phyloP scores from a whole-genome alignment of 1,284 basidiomycete species.

The Puccinia sorghi region DNA sequence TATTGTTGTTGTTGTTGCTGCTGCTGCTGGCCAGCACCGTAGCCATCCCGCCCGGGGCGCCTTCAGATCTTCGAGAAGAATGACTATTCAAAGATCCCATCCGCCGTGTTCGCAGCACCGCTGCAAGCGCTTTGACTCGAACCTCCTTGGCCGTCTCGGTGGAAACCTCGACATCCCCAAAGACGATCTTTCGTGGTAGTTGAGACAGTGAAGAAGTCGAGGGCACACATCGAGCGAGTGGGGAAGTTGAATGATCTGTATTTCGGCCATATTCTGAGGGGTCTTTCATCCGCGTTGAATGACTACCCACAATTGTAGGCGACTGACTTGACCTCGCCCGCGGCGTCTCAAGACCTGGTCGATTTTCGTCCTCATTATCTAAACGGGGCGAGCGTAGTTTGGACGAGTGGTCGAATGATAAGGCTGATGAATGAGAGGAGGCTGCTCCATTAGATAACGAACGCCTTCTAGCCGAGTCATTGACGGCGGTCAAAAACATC shows the following conservation, averaged over 20 bases:
- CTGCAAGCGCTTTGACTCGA: conserved; percentile 34
- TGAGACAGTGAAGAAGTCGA: conserved; percentile 18
- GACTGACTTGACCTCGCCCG: conserved; percentile 22
- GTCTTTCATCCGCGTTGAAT: background rate
- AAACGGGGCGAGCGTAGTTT: background rate
- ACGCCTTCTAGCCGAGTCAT: conserved; percentile 15
- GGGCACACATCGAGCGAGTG: background rate
- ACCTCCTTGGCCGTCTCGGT: conserved; percentile 35
- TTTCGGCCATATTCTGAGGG: background rate
- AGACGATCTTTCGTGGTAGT: conserved; percentile 43
- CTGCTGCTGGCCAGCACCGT: background rate
- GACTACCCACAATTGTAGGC: background rate
- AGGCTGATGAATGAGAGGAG: conserved; percentile 13
- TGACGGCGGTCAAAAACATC: conserved; percentile 5
- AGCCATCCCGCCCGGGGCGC: background rate
- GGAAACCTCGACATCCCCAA: conserved; percentile 47
- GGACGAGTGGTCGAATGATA: conserved; percentile 6
- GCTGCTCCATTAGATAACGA: conserved; percentile 34
- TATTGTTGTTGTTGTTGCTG: background rate
- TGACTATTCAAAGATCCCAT: conserved; percentile 34
- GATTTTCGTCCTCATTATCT: conserved; percentile 13
- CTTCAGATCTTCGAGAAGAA: conserved; percentile 1
- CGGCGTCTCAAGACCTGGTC: conserved; percentile 30
- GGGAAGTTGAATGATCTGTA: background rate
- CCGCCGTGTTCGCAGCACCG: conserved; percentile 31